Evolutionary conservation across 2,329 filamentous ascomycete species (phyloP), one percentile per base, ranked within the genome.

Genomic region (Lasiodiplodia gonubiensis): DNA sequence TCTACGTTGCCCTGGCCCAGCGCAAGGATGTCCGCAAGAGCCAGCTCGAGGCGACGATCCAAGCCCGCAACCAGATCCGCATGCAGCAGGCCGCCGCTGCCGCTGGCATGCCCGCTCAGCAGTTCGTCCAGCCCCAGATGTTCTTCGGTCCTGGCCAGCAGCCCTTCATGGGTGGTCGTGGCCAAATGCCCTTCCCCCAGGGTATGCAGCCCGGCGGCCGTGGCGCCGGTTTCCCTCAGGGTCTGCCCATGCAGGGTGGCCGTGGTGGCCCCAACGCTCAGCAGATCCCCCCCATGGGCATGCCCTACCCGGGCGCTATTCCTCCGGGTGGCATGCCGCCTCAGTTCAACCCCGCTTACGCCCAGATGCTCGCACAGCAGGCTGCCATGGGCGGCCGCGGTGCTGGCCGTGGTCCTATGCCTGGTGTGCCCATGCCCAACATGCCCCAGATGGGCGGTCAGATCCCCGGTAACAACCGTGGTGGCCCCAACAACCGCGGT

Each of bases 11-110:
- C 75, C 89, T 99, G 72, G 95, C 95, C 71, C 95, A 99, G 87
- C 94, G 95, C 84, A 99, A 99, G 89, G 95, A 99, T 83, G 94
- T 99, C 76, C 94, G 95, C 83, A 97, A 97, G 89, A 97, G 90
- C 85, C 95, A 98, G 79, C 92, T 99, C 74, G 95, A 99, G 86
- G 94, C 94, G 76, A 97, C 93, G 83, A 99, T 99, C 82, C 95
- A 98, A 85, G 94, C 95, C 81, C 93, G 95, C 82, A 98, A 98
- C 87, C 94, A 97, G 82, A 90, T 97, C 79, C 92, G 95, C 78
- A 95, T 98, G 90, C 95, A 98, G 86, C 95, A 99, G 83, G 93
- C 93, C 73, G 93, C 94, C 72, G 93, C 94, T 72, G 92, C 91
- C 72, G 93, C 92, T 65, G 93, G 92, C 76, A 93, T 97, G 87